A percentile compares a stretch with the other conserved stretches of the same genome.
phyloP scores from a whole-genome alignment of 1,284 basidiomycete genomes.

The Farysia itapuensis region DNA sequence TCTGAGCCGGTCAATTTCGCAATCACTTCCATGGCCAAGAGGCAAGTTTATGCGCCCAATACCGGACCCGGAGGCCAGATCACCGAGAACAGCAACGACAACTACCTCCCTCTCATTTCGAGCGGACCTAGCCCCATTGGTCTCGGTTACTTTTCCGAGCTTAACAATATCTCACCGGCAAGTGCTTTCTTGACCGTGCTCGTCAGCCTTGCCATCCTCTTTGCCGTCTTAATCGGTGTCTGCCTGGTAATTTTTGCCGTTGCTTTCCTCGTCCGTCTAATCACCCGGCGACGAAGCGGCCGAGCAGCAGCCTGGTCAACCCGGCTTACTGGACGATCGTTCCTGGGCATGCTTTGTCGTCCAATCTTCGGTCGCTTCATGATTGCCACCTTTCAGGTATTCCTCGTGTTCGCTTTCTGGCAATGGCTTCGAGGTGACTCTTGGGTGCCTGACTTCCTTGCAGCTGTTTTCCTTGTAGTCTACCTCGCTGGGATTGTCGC shows the following conservation, averaged over 20 bases:
- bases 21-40: constrained; percentile 24
- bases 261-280: constrained; percentile 20
- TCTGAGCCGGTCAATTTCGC: constrained; percentile 11
- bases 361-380: constrained; percentile 22
- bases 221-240: constrained; percentile 30
- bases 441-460: constrained; percentile 53
- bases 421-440: constrained; percentile 50
- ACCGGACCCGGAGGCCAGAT: constrained; percentile 53
- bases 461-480: constrained; percentile 37
- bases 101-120: constrained; percentile 37
- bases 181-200: constrained; percentile 54
- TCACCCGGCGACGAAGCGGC: constrained; percentile 6
- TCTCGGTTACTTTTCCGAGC: constrained; percentile 43
- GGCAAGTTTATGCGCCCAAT: constrained; percentile 52
- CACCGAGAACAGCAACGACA: constrained; percentile 6
- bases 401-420: constrained; percentile 52
- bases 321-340: constrained; percentile 9
- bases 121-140: constrained; percentile 31
- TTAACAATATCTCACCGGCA: constrained; percentile 46
- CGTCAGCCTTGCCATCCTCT: constrained; percentile 46
- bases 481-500: constrained; percentile 25
- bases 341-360: constrained; percentile 30
- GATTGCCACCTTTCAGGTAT: constrained; percentile 27
- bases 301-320: constrained; percentile 15
- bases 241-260: constrained; percentile 23